phyloP scores from a whole-genome alignment of 2,329 filamentous ascomycete species.

The Sclerotinia spermophila region DNA sequence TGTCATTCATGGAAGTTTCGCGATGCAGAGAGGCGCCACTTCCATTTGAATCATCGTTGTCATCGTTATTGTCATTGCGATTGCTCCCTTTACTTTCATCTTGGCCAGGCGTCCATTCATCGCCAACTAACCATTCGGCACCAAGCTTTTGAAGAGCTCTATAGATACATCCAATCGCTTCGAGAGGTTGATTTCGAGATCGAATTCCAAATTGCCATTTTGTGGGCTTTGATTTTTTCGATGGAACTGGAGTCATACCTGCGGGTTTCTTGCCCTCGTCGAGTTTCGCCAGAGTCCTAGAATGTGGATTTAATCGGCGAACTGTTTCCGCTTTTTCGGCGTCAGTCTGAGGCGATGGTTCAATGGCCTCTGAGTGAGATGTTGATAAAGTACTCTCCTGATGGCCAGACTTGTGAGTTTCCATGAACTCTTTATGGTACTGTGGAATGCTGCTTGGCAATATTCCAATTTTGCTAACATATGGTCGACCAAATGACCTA shows the following conservation, averaged over 20 bases:
- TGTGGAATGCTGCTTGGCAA: slow-evolving; percentile 86
- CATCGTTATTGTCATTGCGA: slow-evolving; percentile 20
- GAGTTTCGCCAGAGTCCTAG: slow-evolving; percentile 64
- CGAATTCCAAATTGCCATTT: slow-evolving; percentile 99
- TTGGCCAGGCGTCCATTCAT: slow-evolving; percentile 43
- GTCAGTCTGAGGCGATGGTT: slow-evolving; percentile 47
- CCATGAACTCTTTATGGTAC: slow-evolving; percentile 88
- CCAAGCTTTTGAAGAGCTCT: slow-evolving; percentile 84
- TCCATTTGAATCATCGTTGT: slow-evolving; percentile 37
- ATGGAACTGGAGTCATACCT: slow-evolving; percentile 59
- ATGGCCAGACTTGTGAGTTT: slow-evolving; percentile 58
- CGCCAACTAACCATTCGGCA: slow-evolving; percentile 77
- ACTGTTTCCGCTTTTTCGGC: slow-evolving; percentile 80
- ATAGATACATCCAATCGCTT: slow-evolving; percentile 93
- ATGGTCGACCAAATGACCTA: slow-evolving; percentile 32
- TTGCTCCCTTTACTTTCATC: background rate
- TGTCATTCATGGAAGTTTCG: slow-evolving; percentile 37
- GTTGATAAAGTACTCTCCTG: slow-evolving; percentile 39
- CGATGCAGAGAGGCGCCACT: slow-evolving; percentile 40
- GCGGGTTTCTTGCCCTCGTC: slow-evolving; percentile 62
- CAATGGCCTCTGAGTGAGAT: slow-evolving; percentile 41
- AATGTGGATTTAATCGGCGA: slow-evolving; percentile 80
- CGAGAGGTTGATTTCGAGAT: slow-evolving; percentile 87
- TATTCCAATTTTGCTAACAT: slow-evolving; percentile 80
- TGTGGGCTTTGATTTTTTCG: slow-evolving; percentile 73